Conservation (phyloP, 2,329 filamentous ascomycete species). For the Fusarium oxysporum region DNA sequence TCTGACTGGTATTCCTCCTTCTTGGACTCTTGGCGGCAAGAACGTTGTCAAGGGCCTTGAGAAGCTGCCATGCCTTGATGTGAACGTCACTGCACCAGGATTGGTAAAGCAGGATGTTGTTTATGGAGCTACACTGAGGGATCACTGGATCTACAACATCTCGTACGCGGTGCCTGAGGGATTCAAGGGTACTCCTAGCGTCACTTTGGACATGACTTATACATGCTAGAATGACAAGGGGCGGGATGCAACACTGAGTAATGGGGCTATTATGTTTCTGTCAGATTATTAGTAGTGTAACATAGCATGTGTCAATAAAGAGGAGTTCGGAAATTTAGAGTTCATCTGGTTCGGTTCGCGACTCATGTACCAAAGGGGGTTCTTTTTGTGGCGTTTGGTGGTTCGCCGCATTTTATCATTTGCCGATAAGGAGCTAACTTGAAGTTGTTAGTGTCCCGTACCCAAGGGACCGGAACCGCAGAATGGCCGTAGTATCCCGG, state of each 20-base stretch:
- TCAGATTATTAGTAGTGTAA: neutral
- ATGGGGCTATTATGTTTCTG: neutral
- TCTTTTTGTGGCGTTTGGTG: neutral
- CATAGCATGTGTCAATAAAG: neutral
- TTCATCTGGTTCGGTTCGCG: neutral
- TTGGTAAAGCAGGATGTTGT: conserved; percentile 43
- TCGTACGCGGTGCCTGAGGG: conserved; percentile 57
- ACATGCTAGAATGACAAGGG: conserved; percentile 34
- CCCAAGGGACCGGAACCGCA: neutral
- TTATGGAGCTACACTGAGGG: conserved; percentile 53
- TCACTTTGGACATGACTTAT: conserved; percentile 51
- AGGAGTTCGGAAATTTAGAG: neutral
- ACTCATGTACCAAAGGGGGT: no score
- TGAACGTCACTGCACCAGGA: conserved; percentile 1
- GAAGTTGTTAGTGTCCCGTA: neutral
- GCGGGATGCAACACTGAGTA: neutral
- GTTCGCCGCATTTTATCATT: neutral
- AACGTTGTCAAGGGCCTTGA: conserved; percentile 1
- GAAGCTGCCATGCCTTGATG: conserved; percentile 14
- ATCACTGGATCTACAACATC: conserved; percentile 59
- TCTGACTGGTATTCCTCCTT: conserved; percentile 11
- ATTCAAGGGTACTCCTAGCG: conserved; percentile 53
- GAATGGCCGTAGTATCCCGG: conserved; percentile 16
- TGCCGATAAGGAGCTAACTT: neutral
- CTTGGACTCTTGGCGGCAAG: conserved; percentile 18